phyloP scores from a whole-genome alignment of 225 moss, liverwort and hornwort species.

The Sphagnum contortum region DNA sequence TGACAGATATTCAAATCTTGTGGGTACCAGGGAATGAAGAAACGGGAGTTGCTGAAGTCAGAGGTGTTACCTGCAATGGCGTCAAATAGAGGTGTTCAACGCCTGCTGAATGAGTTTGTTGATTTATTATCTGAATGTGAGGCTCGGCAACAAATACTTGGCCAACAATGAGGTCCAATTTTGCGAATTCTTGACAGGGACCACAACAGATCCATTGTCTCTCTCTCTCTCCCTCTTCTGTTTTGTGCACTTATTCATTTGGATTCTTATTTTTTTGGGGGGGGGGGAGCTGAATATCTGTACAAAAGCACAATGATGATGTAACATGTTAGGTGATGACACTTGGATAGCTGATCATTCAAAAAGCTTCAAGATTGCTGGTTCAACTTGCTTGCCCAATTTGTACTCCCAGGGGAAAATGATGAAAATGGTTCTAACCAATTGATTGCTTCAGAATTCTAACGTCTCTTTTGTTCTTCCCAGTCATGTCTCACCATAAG shows the following conservation, averaged over 20 bases:
- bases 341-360: background rate
- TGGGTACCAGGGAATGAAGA: constrained; percentile 50
- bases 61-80: constrained; percentile 97
- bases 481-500: too few relatives aligned
- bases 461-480: too few relatives aligned
- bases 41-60: constrained; percentile 70
- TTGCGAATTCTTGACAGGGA: constrained; percentile 40
- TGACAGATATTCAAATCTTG: background rate
- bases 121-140: constrained; percentile 77
- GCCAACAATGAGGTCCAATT: constrained; percentile 30
- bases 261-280: constrained; percentile 13
- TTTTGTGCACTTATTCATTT: constrained; percentile 29
- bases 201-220: too few relatives aligned
- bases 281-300: constrained; percentile 13
- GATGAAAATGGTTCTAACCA: too few relatives aligned
- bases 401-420: too few relatives aligned
- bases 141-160: constrained; percentile 36
- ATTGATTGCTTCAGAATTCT: too few relatives aligned
- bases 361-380: too few relatives aligned
- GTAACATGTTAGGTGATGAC: constrained; percentile 44
- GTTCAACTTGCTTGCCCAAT: too few relatives aligned
- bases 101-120: constrained; percentile 82
- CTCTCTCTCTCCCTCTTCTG: constrained; percentile 18
- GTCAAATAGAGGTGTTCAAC: constrained; percentile 80
- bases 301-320: constrained; percentile 33